These are phyloP conservation scores for Lentinula boryana DNA, from an alignment of 768 basidiomycete genomes.

Conservation along the genomic window DNA sequence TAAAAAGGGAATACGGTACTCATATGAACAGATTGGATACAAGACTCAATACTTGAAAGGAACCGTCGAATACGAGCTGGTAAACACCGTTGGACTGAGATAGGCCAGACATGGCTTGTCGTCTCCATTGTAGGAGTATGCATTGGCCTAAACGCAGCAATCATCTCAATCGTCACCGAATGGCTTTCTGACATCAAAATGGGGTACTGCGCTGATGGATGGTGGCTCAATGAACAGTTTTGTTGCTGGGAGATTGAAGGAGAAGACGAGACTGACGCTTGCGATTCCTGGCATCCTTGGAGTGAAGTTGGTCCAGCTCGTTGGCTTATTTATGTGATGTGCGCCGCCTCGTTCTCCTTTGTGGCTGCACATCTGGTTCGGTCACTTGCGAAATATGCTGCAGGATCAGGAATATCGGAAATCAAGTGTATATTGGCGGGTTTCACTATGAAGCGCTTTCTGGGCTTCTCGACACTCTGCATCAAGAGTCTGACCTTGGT, in stretches of 20 bases:
- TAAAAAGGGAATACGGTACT: background rate
- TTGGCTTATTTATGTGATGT: conserved; percentile 83
- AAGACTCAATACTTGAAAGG: conserved; percentile 68
- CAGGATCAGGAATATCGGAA: conserved; percentile 97
- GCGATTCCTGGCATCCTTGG: conserved; percentile 93
- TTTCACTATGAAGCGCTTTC: conserved; percentile 94
- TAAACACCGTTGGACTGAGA: conserved; percentile 41
- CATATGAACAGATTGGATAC: conserved; percentile 58
- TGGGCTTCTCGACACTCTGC: conserved; percentile 83
- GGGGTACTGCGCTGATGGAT: conserved; percentile 93
- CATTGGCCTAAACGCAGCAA: conserved; percentile 91
- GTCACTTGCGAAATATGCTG: conserved; percentile 88
- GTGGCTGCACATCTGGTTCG: conserved; percentile 85
- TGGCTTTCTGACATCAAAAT: conserved; percentile 98
- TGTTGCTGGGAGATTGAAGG: conserved; percentile 96
- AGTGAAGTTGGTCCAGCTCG: conserved; percentile 61
- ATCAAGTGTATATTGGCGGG: conserved; percentile 98
- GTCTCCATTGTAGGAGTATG: conserved; percentile 64
- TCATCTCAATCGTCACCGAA: conserved; percentile 92
- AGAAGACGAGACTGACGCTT: conserved; percentile 64
- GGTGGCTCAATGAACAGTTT: conserved; percentile 98
- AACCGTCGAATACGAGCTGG: conserved; percentile 49
- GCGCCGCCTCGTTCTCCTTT: conserved; percentile 79
- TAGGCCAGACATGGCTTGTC: conserved; percentile 90
- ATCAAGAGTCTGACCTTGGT: conserved; percentile 95